phyloP scores from a whole-genome alignment of 768 basidiomycete genomes.

The Arthromyces matolae region DNA sequence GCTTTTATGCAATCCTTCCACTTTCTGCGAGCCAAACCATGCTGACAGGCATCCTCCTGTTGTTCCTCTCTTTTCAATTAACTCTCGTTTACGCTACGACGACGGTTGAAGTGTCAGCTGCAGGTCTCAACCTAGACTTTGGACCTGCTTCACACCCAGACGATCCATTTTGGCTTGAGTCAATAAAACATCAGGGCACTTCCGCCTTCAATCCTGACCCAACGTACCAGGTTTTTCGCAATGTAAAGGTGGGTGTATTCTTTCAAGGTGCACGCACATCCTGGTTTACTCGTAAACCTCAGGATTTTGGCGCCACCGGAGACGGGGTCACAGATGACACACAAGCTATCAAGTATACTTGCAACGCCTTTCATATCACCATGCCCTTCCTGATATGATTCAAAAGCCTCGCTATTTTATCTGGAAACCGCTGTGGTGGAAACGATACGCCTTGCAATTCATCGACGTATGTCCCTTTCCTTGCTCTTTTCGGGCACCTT shows the following conservation, averaged over 20 bases:
- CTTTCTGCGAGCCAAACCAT: neutral
- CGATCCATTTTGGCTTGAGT: conserved; percentile 69
- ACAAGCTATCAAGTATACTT: conserved; percentile 62
- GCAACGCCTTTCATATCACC: conserved; percentile 13
- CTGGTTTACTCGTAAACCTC: neutral
- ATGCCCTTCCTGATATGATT: neutral
- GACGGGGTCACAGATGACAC: conserved; percentile 76
- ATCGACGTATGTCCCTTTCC: conserved; percentile 55
- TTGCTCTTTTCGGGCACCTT: too few relatives aligned
- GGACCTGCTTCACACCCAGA: conserved; percentile 50
- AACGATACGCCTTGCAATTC: conserved; percentile 45
- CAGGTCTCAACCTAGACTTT: neutral
- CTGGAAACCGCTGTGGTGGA: conserved; percentile 58
- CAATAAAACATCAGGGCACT: conserved; percentile 67
- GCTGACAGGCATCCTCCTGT: conserved; percentile 13
- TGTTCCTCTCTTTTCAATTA: neutral
- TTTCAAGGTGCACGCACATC: neutral
- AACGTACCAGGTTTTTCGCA: conserved; percentile 70
- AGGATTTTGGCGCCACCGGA: conserved; percentile 41
- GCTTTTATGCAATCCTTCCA: neutral
- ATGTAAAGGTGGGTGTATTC: conserved; percentile 50
- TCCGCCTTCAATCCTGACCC: conserved; percentile 61
- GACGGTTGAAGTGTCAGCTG: neutral
- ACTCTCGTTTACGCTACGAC: neutral
- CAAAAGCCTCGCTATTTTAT: conserved; percentile 58